phyloP scores from a whole-genome alignment of 1,284 basidiomycete species.

The Meira nashicola region DNA sequence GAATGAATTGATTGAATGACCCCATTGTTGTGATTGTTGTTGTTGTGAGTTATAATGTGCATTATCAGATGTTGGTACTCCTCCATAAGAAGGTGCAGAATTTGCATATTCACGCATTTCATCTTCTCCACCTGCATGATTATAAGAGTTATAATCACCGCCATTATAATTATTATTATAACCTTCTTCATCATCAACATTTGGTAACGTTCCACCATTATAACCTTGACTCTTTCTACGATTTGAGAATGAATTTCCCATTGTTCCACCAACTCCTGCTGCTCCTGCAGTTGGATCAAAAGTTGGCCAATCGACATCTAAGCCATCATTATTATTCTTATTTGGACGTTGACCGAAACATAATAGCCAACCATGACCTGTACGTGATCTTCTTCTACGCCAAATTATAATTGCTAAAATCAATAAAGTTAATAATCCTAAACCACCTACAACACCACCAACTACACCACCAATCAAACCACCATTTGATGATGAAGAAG shows the following conservation, averaged over 20 bases:
- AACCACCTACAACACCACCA: conserved; percentile 40
- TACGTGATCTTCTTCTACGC: conserved; percentile 28
- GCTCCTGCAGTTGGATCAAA: conserved; percentile 29
- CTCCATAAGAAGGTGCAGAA: conserved; percentile 17
- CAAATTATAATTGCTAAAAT: conserved; percentile 18
- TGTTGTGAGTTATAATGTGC: conserved; percentile 10
- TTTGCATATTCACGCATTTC: conserved; percentile 12
- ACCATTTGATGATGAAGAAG: conserved; percentile 20
- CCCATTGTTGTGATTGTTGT: background rate
- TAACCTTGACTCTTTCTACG: conserved; percentile 18
- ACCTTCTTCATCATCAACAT: conserved; percentile 18
- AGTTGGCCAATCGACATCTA: conserved; percentile 36
- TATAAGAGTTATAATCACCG: conserved; percentile 17
- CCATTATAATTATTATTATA: conserved; percentile 32
- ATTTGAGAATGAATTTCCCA: conserved; percentile 16
- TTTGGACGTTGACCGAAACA: conserved; percentile 35
- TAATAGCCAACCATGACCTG: conserved; percentile 38
- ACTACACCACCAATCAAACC: conserved; percentile 42
- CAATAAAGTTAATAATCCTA: conserved; percentile 27
- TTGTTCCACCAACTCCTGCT: conserved; percentile 20
- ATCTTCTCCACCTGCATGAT: background rate
- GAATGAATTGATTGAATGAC: background rate
- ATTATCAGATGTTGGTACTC: background rate
- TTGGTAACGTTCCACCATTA: conserved; percentile 27
- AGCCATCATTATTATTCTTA: conserved; percentile 12